Conservation (phyloP, 345 rosid species). For the Bruguiera gymnorhiza region DNA sequence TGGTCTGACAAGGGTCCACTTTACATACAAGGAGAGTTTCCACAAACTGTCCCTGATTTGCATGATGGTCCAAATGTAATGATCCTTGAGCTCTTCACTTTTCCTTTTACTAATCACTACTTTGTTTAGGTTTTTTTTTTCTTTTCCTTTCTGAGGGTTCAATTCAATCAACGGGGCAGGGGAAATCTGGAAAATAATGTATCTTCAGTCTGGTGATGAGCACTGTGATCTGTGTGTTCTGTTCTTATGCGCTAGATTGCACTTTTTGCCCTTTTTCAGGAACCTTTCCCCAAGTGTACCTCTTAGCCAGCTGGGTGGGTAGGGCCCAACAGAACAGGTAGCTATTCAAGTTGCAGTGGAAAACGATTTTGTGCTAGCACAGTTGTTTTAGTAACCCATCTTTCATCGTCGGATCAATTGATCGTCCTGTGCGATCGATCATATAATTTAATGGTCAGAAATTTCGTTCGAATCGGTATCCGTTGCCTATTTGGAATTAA, state of each 20-base stretch:
- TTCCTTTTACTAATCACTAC: not conserved
- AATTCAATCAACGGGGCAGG: no score
- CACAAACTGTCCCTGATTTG: slow-evolving; percentile 76
- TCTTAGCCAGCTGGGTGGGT: slow-evolving; percentile 13
- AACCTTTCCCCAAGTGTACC: not conserved
- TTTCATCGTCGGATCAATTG: no score
- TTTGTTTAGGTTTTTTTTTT: not conserved
- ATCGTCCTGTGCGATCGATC: no score
- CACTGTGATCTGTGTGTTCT: not conserved
- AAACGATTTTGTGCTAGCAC: no score
- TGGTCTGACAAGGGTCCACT: slow-evolving; percentile 84
- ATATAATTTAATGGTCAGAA: no score
- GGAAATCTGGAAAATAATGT: no score
- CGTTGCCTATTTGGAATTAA: no score
- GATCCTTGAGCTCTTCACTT: not conserved
- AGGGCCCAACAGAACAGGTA: slow-evolving; percentile 10
- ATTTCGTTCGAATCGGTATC: no score
- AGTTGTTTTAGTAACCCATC: no score
- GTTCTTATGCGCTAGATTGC: not conserved
- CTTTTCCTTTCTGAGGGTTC: not conserved
- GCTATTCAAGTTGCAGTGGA: not conserved
- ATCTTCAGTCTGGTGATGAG: not conserved
- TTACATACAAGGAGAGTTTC: slow-evolving; percentile 44
- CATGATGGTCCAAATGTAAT: slow-evolving; percentile 39
- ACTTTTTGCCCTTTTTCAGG: slow-evolving; percentile 10